These are phyloP conservation scores for Leccinum subgranulosum DNA, from an alignment of 768 basidiomycete species.

Conservation along the genomic window DNA sequence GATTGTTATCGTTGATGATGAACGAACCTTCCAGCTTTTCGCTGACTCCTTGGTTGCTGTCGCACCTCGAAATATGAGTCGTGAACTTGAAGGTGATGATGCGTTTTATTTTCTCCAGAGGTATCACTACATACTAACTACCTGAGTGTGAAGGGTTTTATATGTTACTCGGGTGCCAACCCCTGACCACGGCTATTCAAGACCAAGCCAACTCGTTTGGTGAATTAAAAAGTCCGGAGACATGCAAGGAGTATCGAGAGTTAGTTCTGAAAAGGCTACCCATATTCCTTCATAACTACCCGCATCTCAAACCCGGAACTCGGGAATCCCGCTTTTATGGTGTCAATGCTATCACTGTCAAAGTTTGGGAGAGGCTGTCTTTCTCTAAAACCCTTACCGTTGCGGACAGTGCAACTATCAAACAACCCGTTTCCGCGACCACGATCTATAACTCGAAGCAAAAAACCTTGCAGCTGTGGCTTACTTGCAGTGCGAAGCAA, in stretches of 20 bases:
- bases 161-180: conserved; percentile 61
- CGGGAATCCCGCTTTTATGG: conserved; percentile 57
- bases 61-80: too few relatives aligned
- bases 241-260: conserved; percentile 44
- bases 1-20: too few relatives aligned
- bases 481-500: conserved; percentile 62
- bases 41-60: too few relatives aligned
- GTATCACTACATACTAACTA: not conserved
- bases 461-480: conserved; percentile 63
- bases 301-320: conserved; percentile 53
- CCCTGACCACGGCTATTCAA: conserved; percentile 66
- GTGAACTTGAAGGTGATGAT: too few relatives aligned
- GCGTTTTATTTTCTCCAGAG: not conserved
- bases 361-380: conserved; percentile 55
- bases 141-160: conserved; percentile 58
- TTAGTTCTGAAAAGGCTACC: conserved; percentile 77
- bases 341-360: conserved; percentile 57
- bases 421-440: conserved; percentile 66
- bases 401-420: conserved; percentile 42
- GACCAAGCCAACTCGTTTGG: conserved; percentile 62
- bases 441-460: conserved; percentile 41
- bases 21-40: too few relatives aligned
- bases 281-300: conserved; percentile 84
- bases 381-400: conserved; percentile 65
- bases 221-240: conserved; percentile 45